Percentiles rank a stretch among this genome's conserved stretches.
These are phyloP conservation scores for Arabidopsis thaliana DNA, from an alignment of 345 rosid genomes.

Conservation along the genomic window DNA sequence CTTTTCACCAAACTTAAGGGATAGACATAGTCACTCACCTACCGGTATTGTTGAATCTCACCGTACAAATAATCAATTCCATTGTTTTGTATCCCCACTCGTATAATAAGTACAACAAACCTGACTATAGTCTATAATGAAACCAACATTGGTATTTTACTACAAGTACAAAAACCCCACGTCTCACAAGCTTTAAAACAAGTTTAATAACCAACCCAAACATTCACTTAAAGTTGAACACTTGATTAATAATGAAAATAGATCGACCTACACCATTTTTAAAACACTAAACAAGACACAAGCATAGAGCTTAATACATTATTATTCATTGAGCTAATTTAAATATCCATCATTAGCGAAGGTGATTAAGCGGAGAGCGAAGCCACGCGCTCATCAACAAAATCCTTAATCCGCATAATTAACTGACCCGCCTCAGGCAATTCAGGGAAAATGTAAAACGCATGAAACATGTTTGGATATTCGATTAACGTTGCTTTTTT, in stretches of 20 bases:
- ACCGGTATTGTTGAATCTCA: neutral
- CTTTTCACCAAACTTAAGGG: neutral
- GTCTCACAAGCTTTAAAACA: neutral
- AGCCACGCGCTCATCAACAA: slow-evolving; percentile 48
- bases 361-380: slow-evolving; percentile 33
- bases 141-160: neutral
- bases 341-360: neutral
- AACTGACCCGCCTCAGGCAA: slow-evolving; percentile 57
- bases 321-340: neutral
- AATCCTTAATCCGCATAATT: slow-evolving; percentile 58
- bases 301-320: slow-evolving; percentile 19
- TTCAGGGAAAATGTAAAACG: slow-evolving; percentile 80
- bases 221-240: neutral
- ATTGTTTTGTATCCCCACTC: neutral
- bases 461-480: slow-evolving; percentile 76
- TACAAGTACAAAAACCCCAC: neutral
- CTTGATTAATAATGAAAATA: neutral
- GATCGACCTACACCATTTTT: neutral
- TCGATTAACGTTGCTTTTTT: slow-evolving; percentile 66
- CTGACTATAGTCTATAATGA: neutral
- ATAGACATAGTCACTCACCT: slow-evolving; percentile 8
- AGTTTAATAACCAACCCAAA: neutral
- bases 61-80: neutral
- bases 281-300: neutral
- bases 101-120: neutral